A percentile compares a stretch with the other conserved stretches of the same genome.
Conservation (phyloP, 2,329 filamentous ascomycete genomes). For the Ophiosphaerella narmari region DNA sequence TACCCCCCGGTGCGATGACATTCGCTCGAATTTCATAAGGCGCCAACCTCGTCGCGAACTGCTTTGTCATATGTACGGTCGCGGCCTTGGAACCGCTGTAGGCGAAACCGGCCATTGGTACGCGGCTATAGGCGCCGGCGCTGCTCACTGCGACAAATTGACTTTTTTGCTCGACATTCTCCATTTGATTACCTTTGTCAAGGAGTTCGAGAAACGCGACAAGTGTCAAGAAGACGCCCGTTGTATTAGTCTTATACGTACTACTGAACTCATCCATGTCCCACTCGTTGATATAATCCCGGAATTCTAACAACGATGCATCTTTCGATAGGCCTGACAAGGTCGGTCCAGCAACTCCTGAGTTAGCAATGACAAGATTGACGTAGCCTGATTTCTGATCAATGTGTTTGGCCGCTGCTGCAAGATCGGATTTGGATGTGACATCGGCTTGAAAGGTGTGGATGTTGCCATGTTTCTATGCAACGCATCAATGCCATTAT, state of each 20-base stretch:
- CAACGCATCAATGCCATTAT: not conserved
- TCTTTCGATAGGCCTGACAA: not conserved
- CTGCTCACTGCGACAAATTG: conserved; percentile 9
- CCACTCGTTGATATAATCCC: conserved; percentile 35
- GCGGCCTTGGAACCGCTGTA: conserved; percentile 11
- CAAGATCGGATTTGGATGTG: conserved; percentile 12
- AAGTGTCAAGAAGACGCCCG: conserved; percentile 45
- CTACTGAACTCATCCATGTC: conserved; percentile 34
- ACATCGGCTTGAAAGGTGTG: conserved; percentile 15
- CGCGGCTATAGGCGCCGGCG: conserved; percentile 7
- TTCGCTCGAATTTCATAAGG: conserved; percentile 53
- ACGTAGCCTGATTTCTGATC: conserved; percentile 10
- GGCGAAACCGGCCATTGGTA: conserved; percentile 9
- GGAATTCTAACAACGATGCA: conserved; percentile 8
- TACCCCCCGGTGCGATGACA: conserved; percentile 46
- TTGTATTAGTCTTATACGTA: conserved; percentile 32
- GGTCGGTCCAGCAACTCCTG: conserved; percentile 11
- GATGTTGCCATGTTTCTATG: conserved; percentile 11
- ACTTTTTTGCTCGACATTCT: conserved; percentile 9
- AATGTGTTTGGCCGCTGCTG: conserved; percentile 4
- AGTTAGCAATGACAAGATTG: conserved; percentile 18
- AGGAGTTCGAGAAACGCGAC: conserved; percentile 48
- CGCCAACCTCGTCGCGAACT: conserved; percentile 49
- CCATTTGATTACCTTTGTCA: conserved; percentile 41
- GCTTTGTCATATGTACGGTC: conserved; percentile 51